phyloP scores from a whole-genome alignment of 1,284 basidiomycete genomes.

The Termitomyces sp. region DNA sequence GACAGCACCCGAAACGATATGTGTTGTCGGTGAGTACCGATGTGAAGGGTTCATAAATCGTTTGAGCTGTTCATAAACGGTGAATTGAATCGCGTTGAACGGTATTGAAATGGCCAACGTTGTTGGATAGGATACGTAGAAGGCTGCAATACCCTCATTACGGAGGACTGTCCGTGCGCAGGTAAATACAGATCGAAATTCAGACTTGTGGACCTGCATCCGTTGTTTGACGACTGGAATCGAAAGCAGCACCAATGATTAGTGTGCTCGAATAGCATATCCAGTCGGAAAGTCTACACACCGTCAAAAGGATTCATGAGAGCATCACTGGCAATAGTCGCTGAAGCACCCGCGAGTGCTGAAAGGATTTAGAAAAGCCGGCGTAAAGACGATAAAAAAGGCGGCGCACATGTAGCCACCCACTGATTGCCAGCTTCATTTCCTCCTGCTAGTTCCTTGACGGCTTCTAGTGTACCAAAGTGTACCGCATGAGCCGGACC shows the following conservation, averaged over 20 bases:
- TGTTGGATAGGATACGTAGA: conserved; percentile 98
- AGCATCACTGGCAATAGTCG: conserved; percentile 94
- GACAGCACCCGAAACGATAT: conserved; percentile 87
- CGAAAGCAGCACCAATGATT: not conserved
- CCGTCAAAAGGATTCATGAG: conserved; percentile 99
- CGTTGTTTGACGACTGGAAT: conserved; percentile 93
- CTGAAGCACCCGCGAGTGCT: conserved; percentile 92
- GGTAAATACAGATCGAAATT: conserved; percentile 78
- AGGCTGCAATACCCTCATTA: conserved; percentile 84
- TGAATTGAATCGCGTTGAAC: conserved; percentile 97
- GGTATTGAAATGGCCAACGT: conserved; percentile 96
- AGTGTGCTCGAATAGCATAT: not conserved
- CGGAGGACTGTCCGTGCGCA: conserved; percentile 84
- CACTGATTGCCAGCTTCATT: conserved; percentile 80
- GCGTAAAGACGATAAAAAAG: conserved; percentile 3
- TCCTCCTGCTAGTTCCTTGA: conserved; percentile 91
- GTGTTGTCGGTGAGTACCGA: conserved; percentile 86
- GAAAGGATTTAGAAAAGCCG: conserved; percentile 8
- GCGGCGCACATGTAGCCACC: conserved; percentile 68
- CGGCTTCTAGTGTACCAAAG: conserved; percentile 93
- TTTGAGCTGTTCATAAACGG: conserved; percentile 94
- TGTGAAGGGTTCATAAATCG: conserved; percentile 81
- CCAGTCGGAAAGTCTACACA: conserved; percentile 34
- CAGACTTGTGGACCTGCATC: conserved; percentile 95
- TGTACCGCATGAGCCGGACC: conserved; percentile 98